Evolutionary conservation across 192 early-diverging fungal genomes (phyloP).

Genomic region (Mortierella hygrophila): DNA sequence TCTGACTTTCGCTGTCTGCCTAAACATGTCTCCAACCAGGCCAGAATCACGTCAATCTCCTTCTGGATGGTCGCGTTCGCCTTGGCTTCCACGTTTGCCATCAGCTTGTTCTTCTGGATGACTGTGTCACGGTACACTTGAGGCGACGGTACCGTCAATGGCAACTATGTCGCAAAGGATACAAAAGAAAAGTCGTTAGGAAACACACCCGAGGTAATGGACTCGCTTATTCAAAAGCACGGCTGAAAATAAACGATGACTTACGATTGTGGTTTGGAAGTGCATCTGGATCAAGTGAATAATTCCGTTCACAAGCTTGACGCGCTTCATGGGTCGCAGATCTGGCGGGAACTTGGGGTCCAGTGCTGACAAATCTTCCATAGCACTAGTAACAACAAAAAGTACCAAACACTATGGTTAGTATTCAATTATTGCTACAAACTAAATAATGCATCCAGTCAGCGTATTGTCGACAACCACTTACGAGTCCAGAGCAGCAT

Average conservation of each 20-base stretch:
- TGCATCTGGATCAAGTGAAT: slow-evolving; percentile 85
- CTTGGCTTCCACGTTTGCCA: slow-evolving; percentile 83
- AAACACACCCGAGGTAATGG: not conserved
- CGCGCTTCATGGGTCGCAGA: slow-evolving; percentile 69
- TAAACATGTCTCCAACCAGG: slow-evolving; percentile 79
- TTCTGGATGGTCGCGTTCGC: slow-evolving; percentile 84
- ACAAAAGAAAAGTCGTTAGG: not conserved
- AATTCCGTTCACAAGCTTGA: slow-evolving; percentile 76
- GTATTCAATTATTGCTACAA: not conserved
- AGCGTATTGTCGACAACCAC: not conserved
- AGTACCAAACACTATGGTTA: not conserved
- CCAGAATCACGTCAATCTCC: slow-evolving; percentile 77
- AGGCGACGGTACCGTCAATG: slow-evolving; percentile 74
- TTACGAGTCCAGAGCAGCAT: slow-evolving; percentile 83
- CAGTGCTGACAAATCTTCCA: slow-evolving; percentile 72
- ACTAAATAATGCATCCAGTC: not conserved
- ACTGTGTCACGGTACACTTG: slow-evolving; percentile 90
- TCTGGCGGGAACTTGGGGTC: slow-evolving; percentile 77
- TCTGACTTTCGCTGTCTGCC: slow-evolving; percentile 89
- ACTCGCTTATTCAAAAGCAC: not conserved
- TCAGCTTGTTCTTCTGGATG: slow-evolving; percentile 89
- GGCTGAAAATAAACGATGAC: not conserved
- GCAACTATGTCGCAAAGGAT: slow-evolving; percentile 63
- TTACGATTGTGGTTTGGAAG: slow-evolving; percentile 81
- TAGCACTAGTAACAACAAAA: slow-evolving; percentile 52